phyloP scores from a whole-genome alignment of 768 basidiomycete genomes.

The Artomyces pyxidatus region DNA sequence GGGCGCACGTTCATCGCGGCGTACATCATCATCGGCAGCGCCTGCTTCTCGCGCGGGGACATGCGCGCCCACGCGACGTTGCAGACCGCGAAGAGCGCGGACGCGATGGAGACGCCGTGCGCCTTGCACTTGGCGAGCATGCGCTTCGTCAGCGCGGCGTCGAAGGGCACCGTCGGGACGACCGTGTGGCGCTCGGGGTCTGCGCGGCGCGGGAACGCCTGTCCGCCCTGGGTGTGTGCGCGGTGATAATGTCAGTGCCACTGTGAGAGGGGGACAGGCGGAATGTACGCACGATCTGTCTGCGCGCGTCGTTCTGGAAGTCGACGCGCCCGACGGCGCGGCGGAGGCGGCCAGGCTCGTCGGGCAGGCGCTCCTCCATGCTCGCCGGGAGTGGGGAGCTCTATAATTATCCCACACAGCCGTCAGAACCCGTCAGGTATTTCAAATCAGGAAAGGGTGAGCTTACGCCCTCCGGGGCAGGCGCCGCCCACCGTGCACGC shows the following conservation, averaged over 20 bases:
- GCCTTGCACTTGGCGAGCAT: slow-evolving; percentile 67
- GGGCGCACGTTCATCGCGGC: slow-evolving; percentile 77
- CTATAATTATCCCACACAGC: slow-evolving; percentile 1
- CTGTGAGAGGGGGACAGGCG: not conserved
- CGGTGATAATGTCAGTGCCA: not conserved
- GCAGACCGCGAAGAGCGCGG: slow-evolving; percentile 66
- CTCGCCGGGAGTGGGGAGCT: slow-evolving; percentile 5
- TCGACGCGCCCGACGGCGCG: slow-evolving; percentile 25
- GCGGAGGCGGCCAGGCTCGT: slow-evolving; percentile 17
- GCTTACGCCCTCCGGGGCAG: slow-evolving; percentile 24
- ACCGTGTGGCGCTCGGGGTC: slow-evolving; percentile 46
- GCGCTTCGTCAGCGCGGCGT: slow-evolving; percentile 43
- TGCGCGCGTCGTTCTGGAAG: slow-evolving; percentile 22
- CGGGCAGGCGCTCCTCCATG: slow-evolving; percentile 26
- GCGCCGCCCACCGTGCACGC: slow-evolving; percentile 21
- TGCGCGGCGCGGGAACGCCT: slow-evolving; percentile 51
- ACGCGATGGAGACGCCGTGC: slow-evolving; percentile 65
- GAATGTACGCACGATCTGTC: slow-evolving; percentile 21
- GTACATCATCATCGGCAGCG: slow-evolving; percentile 72
- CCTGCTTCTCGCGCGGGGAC: slow-evolving; percentile 28
- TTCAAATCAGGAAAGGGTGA: not conserved
- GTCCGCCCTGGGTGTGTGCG: slow-evolving; percentile 56
- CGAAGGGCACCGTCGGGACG: slow-evolving; percentile 61
- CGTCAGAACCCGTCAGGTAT: not conserved
- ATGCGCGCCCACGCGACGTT: slow-evolving; percentile 67